Evolutionary conservation across 768 basidiomycete species (phyloP), one percentile per base, ranked within the genome.

Genomic region (Steccherinum ochraceum): DNA sequence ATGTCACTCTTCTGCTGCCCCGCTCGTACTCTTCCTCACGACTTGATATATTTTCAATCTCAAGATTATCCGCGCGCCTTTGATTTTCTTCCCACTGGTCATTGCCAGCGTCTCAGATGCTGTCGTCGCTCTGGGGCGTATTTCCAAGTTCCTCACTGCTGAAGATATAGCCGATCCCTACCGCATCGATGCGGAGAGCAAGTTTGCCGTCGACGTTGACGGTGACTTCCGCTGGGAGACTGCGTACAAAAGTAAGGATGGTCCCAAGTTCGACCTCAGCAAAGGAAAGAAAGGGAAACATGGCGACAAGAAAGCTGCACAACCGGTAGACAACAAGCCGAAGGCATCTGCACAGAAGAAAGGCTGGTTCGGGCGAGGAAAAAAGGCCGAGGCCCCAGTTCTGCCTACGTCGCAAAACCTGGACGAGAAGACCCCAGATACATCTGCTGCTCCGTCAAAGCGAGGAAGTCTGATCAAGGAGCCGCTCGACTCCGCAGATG

Each of bases 161-260:
- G 94, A 98, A 62, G 72, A 83, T 19, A 72, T 89, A 13, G 77
- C 79, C 5, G 81, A 86, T 44, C 77, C 75, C 0, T 76, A 80
- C 50, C 60, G 68, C 5, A 67, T 83, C 19, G 81, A 93, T 56
- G 64, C 67, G 1, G 61, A 72, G 11, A 65, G 85, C 21, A 71
- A 80, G 23, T 66, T 69, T 27, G 94, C 92, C 3, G 59, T 96
- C 51, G 74, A 77, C 54, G 79, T 89, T 47, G 73, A 80, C 42
- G 75, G 78, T 48, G 62, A 81, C 11, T 95, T 95, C 68, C 81
- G 82, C 1, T 97, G 94, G 94, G 93, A 96, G 61, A 76, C 82
- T 1, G 75, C 79, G 44, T 56, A 59, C 0, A 74, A 72, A 41
- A 70, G 58, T 21, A 48, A 24, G 12, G 41, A 21, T 10, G 52